Evolutionary conservation across 2,329 filamentous ascomycete species (phyloP), one percentile per base, ranked within the genome.

Genomic region (Penicillium sp.): DNA sequence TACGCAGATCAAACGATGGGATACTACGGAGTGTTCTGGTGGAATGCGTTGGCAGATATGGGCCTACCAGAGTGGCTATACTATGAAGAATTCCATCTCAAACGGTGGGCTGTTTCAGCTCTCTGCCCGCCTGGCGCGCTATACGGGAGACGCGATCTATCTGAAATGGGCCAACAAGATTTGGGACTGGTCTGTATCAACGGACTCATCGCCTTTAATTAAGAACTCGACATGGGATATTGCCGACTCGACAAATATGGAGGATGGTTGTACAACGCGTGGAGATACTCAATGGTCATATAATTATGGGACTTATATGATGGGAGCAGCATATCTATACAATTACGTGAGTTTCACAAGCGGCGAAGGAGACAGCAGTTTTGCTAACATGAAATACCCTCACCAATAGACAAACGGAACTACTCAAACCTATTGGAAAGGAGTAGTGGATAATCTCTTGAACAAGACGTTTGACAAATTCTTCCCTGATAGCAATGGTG

Each of bases 1-100:
- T 69, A 81, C 83, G 42, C 87, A 92, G 66, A 80, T 80, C 5
- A 71, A 73, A 19, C 84, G 90, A 37, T 94, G 91, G 91, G 86
- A 92, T 69, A 79, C 76, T 0, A 75, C 78, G 0, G 71, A 77
- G 21, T 94, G 91, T 65, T 79, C 79, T 24, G 91, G 90, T 58
- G 91, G 90, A 4, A 76, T 94, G 48, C 80, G 84, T 51, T 93
- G 90, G 89, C 91, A 95, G 76, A 92, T 96, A 62, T 92, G 87
- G 70, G 76, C 82, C 1, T 83, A 82, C 64, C 93, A 95, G 70
- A 86, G 86, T 59, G 91, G 91, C 5, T 87, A 91, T 70, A 81
- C 85, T 65, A 94, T 95, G 82, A 94, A 92, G 74, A 92, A 93
- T 76, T 83, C 86, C 11, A 85, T 92, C 63, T 87, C 87, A 59